Evolutionary conservation across 2,329 filamentous ascomycete species (phyloP).

Genomic region (Colletotrichum siamense): DNA sequence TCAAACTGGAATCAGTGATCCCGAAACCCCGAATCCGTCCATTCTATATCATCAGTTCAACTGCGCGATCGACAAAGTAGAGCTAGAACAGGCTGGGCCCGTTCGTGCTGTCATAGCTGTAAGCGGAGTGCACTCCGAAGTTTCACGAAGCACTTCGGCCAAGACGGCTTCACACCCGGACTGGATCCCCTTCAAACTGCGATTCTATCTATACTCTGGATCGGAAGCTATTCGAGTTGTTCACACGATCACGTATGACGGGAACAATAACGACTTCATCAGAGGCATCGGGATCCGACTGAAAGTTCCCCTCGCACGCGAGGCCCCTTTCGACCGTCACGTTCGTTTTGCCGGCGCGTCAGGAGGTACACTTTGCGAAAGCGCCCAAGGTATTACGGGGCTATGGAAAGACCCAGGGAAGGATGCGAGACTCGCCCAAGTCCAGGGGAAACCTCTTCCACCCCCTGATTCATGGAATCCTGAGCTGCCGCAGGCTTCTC

Average conservation of each 20-base stretch:
- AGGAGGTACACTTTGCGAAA: constrained; percentile 61
- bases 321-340: constrained; percentile 63
- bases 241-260: constrained; percentile 63
- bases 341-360: constrained; percentile 60
- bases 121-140: constrained; percentile 40
- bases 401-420: constrained; percentile 59
- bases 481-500: constrained; percentile 43
- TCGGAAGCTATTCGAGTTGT: constrained; percentile 60
- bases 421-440: constrained; percentile 54
- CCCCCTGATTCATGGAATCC: constrained; percentile 51
- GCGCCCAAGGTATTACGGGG: constrained; percentile 66
- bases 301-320: constrained; percentile 55
- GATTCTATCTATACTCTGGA: constrained; percentile 64
- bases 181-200: constrained; percentile 62
- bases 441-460: constrained; percentile 49
- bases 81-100: constrained; percentile 53
- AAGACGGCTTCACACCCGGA: constrained; percentile 38
- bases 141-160: not conserved
- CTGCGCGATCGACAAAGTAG: constrained; percentile 57
- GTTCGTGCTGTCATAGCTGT: constrained; percentile 54
- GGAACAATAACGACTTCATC: constrained; percentile 55
- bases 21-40: constrained; percentile 38
- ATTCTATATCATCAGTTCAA: constrained; percentile 42
- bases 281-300: constrained; percentile 60
- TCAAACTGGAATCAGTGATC: constrained; percentile 49